phyloP scores from a whole-genome alignment of 305 asterid genomes.

The Fraxinus xanthoxyloides region DNA sequence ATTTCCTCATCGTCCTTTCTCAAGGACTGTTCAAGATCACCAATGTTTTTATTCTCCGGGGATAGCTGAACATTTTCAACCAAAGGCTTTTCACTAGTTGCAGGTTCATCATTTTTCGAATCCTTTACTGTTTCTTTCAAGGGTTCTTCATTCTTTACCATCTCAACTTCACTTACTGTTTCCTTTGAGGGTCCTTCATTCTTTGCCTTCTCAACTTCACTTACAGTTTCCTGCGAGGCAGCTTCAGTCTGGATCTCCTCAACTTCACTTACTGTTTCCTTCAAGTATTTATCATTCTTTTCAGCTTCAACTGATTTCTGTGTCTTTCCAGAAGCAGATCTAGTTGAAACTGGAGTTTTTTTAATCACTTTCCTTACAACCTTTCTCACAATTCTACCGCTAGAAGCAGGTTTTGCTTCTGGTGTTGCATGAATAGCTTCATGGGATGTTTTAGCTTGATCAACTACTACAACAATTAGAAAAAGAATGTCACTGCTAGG shows the following conservation, averaged over 20 bases:
- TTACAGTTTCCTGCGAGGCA: background rate
- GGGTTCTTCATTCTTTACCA: background rate
- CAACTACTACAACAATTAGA: conserved; percentile 22
- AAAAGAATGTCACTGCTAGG: background rate
- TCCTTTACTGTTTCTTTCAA: background rate
- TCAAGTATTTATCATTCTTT: conserved; percentile 19
- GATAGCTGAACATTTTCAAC: conserved; percentile 21
- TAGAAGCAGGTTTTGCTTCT: conserved; percentile 34
- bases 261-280: conserved; percentile 16
- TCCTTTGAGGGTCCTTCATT: background rate
- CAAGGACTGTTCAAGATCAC: conserved; percentile 1
- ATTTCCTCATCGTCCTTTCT: conserved; percentile 10
- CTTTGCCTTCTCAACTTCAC: background rate
- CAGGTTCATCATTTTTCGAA: background rate
- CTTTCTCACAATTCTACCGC: conserved; percentile 38
- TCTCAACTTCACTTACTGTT: conserved; percentile 9
- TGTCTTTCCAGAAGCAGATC: conserved; percentile 25
- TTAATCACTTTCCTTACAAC: conserved; percentile 39
- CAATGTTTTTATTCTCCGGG: conserved; percentile 20
- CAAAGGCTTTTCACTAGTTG: conserved; percentile 1
- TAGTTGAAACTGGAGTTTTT: conserved; percentile 32
- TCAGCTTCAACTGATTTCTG: conserved; percentile 28
- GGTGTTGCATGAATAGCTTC: conserved; percentile 28
- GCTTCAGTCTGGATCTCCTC: background rate
- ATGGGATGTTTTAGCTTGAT: conserved; percentile 25